A percentile compares a stretch with the other conserved stretches of the same genome.
Conservation (phyloP, 2,329 filamentous ascomycete species). For the Thyridium curvatum region DNA sequence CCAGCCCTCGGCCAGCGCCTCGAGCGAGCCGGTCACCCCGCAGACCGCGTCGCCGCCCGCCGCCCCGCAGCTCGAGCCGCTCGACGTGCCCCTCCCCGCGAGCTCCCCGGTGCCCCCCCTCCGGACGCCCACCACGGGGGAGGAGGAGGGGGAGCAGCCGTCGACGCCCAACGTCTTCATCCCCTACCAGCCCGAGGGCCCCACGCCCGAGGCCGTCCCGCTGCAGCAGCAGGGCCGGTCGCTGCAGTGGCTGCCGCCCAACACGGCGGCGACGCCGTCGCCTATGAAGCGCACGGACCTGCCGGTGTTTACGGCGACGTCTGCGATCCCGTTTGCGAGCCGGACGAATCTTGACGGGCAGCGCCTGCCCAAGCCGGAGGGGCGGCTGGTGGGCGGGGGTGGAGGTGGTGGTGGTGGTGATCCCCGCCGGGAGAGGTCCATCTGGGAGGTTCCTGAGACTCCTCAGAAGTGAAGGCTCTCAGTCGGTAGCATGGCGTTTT, state of each 20-base stretch:
- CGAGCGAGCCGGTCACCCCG: background rate
- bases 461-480: too few relatives aligned
- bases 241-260: slow-evolving; percentile 47
- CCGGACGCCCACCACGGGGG: slow-evolving; percentile 13
- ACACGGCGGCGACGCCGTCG: slow-evolving; percentile 27
- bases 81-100: slow-evolving; percentile 10
- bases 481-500: too few relatives aligned
- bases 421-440: too few relatives aligned
- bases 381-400: too few relatives aligned
- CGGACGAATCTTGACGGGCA: background rate
- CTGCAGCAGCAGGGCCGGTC: slow-evolving; percentile 32
- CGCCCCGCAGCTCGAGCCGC: background rate
- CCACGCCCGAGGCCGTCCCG: slow-evolving; percentile 28
- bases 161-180: slow-evolving; percentile 38
- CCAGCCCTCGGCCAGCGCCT: background rate
- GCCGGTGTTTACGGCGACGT: slow-evolving; percentile 31
- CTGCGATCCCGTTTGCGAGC: slow-evolving; percentile 42
- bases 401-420: too few relatives aligned
- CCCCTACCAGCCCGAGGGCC: slow-evolving; percentile 50
- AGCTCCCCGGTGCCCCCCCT: slow-evolving; percentile 20
- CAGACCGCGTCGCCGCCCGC: slow-evolving; percentile 4
- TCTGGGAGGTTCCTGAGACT: too few relatives aligned
- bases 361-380: background rate
- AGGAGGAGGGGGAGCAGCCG: slow-evolving; percentile 7
- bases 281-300: slow-evolving; percentile 28